These are phyloP conservation scores for Torulaspora indica DNA, from an alignment of 805 yeast species.

Conservation along the genomic window DNA sequence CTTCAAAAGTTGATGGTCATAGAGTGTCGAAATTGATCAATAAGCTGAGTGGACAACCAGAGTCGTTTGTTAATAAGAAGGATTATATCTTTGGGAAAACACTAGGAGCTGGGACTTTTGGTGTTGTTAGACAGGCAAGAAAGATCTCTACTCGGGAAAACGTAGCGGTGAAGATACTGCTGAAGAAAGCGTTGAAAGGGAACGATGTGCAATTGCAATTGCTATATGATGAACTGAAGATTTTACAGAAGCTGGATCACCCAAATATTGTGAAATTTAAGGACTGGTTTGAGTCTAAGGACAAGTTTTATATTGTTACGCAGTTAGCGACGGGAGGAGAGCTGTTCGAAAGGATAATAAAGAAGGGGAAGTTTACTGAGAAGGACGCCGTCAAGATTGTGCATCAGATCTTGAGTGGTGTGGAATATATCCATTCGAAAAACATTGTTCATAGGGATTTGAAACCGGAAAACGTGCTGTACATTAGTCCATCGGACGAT, in stretches of 20 bases:
- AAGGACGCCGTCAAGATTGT: constrained; percentile 75
- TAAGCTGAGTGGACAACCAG: constrained; percentile 69
- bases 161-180: constrained; percentile 85
- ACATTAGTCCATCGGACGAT: constrained; percentile 50
- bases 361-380: constrained; percentile 82
- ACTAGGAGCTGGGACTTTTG: constrained; percentile 92
- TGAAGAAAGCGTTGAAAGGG: constrained; percentile 79
- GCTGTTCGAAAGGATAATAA: constrained; percentile 78
- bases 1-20: constrained; percentile 32
- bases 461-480: constrained; percentile 89
- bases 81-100: constrained; percentile 76
- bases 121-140: constrained; percentile 80
- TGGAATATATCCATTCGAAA: constrained; percentile 66
- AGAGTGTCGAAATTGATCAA: constrained; percentile 40
- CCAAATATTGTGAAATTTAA: constrained; percentile 85
- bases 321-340: constrained; percentile 97
- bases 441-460: constrained; percentile 91
- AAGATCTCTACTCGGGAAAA: constrained; percentile 50
- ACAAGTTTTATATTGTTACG: constrained; percentile 88
- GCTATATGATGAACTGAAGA: constrained; percentile 70
- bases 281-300: constrained; percentile 91
- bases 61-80: constrained; percentile 58
- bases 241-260: constrained; percentile 65
- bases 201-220: constrained; percentile 54
- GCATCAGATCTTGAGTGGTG: constrained; percentile 69